Evolutionary conservation across 2,329 filamentous ascomycete species (phyloP).

Genomic region (Ceratocystis ficicola): DNA sequence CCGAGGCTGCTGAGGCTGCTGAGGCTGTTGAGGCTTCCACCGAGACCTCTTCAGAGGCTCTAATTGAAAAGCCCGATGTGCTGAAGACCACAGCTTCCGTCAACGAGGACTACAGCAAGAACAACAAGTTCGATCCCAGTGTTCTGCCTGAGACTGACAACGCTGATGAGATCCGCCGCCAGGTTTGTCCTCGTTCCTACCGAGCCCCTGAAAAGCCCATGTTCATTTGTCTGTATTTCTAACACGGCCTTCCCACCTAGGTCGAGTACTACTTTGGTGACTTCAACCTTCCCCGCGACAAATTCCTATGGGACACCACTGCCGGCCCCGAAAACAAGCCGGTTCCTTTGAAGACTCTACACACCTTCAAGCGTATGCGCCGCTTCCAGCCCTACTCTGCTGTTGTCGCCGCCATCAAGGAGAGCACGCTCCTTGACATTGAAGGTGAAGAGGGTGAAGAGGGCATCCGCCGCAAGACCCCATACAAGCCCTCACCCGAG

Average conservation of each 20-base stretch:
- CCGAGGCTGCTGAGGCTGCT: conserved; percentile 18
- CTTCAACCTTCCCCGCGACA: conserved; percentile 77
- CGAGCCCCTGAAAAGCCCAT: not conserved
- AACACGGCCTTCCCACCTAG: conserved; percentile 33
- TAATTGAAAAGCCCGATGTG: conserved; percentile 28
- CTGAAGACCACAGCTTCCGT: conserved; percentile 36
- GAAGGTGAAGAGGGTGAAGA: conserved; percentile 61
- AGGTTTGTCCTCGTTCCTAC: conserved; percentile 40
- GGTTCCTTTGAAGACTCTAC: conserved; percentile 63
- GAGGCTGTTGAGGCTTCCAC: conserved; percentile 22
- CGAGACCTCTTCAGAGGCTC: conserved; percentile 26
- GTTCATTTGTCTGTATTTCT: conserved; percentile 9
- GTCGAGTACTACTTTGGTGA: conserved; percentile 96
- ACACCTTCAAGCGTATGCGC: conserved; percentile 89
- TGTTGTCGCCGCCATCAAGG: conserved; percentile 70
- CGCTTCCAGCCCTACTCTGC: conserved; percentile 80
- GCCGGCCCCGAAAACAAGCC: conserved; percentile 71
- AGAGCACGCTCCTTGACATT: conserved; percentile 61
- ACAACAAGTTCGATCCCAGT: conserved; percentile 60
- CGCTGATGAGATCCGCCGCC: conserved; percentile 67
- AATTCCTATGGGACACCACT: conserved; percentile 69
- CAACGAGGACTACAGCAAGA: conserved; percentile 37
- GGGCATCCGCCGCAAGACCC: conserved; percentile 61
- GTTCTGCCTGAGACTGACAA: conserved; percentile 59
- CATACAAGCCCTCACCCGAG: conserved; percentile 48